Evolutionary conservation across 1,284 basidiomycete genomes (phyloP).

Genomic region (Ganoderma boninense): DNA sequence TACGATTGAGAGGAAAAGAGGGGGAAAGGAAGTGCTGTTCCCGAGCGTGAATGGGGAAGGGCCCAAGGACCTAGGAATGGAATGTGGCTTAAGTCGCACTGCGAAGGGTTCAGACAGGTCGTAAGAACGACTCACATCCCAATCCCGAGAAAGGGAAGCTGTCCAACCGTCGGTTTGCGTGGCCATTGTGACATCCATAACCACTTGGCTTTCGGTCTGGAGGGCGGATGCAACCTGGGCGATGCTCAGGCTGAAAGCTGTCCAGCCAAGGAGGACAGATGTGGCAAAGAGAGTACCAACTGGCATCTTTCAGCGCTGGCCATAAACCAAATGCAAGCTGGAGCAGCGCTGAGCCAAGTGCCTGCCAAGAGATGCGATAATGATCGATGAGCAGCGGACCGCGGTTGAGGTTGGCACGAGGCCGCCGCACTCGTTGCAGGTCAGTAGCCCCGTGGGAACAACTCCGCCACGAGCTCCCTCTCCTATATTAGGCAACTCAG

Average conservation of each 20-base stretch:
- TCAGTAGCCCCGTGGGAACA: background rate
- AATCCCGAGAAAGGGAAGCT: slow-evolving; percentile 39
- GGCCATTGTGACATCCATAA: slow-evolving; percentile 6
- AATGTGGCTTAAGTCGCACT: background rate
- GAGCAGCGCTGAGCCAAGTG: background rate
- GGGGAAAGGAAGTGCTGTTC: slow-evolving; percentile 83
- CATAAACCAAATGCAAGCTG: background rate
- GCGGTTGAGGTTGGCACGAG: background rate
- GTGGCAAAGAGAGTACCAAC: background rate
- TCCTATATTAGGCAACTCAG: no score
- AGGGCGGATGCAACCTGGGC: background rate
- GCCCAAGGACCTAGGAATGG: slow-evolving; percentile 67
- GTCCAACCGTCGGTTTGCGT: slow-evolving; percentile 32
- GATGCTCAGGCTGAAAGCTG: background rate
- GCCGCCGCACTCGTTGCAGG: background rate
- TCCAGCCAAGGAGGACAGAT: background rate
- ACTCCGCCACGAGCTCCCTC: no score
- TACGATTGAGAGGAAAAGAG: slow-evolving; percentile 73
- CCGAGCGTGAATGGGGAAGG: slow-evolving; percentile 82
- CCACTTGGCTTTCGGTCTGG: slow-evolving; percentile 13
- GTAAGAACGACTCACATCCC: slow-evolving; percentile 42
- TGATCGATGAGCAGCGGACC: no score
- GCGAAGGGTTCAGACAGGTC: background rate
- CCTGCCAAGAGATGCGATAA: background rate
- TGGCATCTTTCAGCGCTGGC: background rate